Percentiles rank a stretch among this genome's conserved stretches.
Evolutionary conservation across 148 eudicot genomes (phyloP).

Genomic region (Nepenthes gracilis): DNA sequence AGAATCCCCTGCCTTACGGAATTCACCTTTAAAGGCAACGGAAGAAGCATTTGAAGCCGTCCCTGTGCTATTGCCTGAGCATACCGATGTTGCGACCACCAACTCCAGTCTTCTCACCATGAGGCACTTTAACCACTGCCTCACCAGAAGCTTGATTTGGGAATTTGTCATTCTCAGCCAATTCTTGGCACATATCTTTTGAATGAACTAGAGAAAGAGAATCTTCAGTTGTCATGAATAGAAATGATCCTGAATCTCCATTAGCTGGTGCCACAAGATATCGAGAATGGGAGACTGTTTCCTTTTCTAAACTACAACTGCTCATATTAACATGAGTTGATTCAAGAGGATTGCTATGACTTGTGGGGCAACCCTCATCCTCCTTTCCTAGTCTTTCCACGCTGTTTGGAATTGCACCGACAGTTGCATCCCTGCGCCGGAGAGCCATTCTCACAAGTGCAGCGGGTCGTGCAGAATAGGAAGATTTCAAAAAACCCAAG

Average conservation of each 20-base stretch:
- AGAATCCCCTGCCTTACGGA: conserved; percentile 48
- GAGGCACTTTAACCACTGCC: conserved; percentile 17
- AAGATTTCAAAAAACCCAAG: conserved; percentile 47
- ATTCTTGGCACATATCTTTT: conserved; percentile 9
- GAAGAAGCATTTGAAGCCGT: conserved; percentile 46
- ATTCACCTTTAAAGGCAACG: conserved; percentile 44
- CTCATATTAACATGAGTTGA: conserved; percentile 14
- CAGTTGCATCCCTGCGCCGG: conserved; percentile 6
- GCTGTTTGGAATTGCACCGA: conserved; percentile 1
- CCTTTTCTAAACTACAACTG: conserved; percentile 17
- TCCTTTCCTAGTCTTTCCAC: conserved; percentile 17
- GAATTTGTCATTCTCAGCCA: conserved; percentile 11
- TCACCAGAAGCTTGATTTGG: conserved; percentile 17
- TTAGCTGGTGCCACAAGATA: conserved; percentile 13
- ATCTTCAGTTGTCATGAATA: conserved; percentile 11
- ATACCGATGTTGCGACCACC: conserved; percentile 49
- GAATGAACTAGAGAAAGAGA: not conserved
- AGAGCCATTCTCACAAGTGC: conserved; percentile 29
- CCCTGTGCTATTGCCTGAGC: conserved; percentile 76
- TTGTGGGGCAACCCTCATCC: conserved; percentile 14
- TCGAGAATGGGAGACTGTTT: conserved; percentile 13
- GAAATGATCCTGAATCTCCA: conserved; percentile 15
- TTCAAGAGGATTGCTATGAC: conserved; percentile 15
- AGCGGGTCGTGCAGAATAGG: conserved; percentile 51
- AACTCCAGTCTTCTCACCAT: conserved; percentile 37